Evolutionary conservation across 495 filamentous ascomycete species (phyloP).

Genomic region (Oidiodendron maius): DNA sequence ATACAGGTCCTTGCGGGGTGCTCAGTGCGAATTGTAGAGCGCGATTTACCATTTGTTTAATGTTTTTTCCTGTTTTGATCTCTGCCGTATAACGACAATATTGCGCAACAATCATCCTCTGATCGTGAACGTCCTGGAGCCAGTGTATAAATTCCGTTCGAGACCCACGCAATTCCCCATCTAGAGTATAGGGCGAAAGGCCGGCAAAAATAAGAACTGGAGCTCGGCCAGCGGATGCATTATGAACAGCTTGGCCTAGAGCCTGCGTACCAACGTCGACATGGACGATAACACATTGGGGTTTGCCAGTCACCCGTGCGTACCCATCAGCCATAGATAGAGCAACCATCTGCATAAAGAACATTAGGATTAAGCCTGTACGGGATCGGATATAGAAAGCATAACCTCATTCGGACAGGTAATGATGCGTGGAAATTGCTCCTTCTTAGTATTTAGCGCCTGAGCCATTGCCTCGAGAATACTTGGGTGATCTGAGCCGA

Average conservation of each 20-base stretch:
- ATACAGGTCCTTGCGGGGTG: slow-evolving; percentile 80
- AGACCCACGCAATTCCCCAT: slow-evolving; percentile 83
- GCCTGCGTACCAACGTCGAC: slow-evolving; percentile 96
- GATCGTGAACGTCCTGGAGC: slow-evolving; percentile 95
- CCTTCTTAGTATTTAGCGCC: slow-evolving; percentile 58
- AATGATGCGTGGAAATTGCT: slow-evolving; percentile 56
- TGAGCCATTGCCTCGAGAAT: slow-evolving; percentile 97
- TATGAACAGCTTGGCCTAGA: slow-evolving; percentile 82
- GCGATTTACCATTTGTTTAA: slow-evolving; percentile 93
- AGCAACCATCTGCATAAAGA: slow-evolving; percentile 70
- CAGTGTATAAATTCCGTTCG: slow-evolving; percentile 96
- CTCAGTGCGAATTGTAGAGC: slow-evolving; percentile 81
- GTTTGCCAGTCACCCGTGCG: slow-evolving; percentile 76
- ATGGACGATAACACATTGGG: slow-evolving; percentile 90
- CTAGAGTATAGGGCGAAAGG: slow-evolving; percentile 80
- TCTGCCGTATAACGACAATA: slow-evolving; percentile 92
- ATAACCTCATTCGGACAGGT: slow-evolving; percentile 1
- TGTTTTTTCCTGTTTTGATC: slow-evolving; percentile 85
- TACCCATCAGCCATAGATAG: slow-evolving; percentile 96
- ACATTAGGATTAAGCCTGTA: neutral
- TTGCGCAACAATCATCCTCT: slow-evolving; percentile 84
- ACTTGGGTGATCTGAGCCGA: slow-evolving; percentile 46
- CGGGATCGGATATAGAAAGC: neutral
- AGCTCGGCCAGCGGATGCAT: slow-evolving; percentile 77
- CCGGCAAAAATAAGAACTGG: slow-evolving; percentile 91